A percentile compares a stretch with the other conserved stretches of the same genome.
These are phyloP conservation scores for Yarrowia bubula DNA, from an alignment of 805 yeast genomes.

Conservation along the genomic window DNA sequence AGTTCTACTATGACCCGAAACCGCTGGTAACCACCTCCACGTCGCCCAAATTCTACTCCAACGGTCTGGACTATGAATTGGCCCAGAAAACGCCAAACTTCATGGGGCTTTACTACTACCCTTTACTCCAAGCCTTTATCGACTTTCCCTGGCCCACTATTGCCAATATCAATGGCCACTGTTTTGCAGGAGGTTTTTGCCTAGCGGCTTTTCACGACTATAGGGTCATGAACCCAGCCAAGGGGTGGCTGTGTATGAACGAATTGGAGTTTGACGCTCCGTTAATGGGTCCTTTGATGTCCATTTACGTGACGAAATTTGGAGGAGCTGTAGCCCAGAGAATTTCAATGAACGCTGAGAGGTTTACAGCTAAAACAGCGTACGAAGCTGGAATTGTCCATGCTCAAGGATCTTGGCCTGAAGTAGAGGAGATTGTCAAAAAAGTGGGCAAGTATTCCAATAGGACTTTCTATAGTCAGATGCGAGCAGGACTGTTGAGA, in stretches of 20 bases:
- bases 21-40: constrained; percentile 42
- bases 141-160: constrained; percentile 45
- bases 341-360: constrained; percentile 39
- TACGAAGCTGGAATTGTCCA: constrained; percentile 37
- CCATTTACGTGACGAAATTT: constrained; percentile 38
- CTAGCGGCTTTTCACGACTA: constrained; percentile 43
- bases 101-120: constrained; percentile 38
- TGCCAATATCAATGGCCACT: constrained; percentile 44
- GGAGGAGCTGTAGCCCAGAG: constrained; percentile 37
- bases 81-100: constrained; percentile 40
- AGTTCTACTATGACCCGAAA: constrained; percentile 34
- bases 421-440: constrained; percentile 38
- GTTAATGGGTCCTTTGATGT: constrained; percentile 40
- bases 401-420: constrained; percentile 38
- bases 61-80: constrained; percentile 42
- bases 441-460: constrained; percentile 25
- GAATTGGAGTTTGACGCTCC: constrained; percentile 44
- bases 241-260: constrained; percentile 43
- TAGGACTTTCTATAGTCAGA: constrained; percentile 8
- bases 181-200: constrained; percentile 45
- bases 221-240: constrained; percentile 43
- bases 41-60: constrained; percentile 41
- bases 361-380: constrained; percentile 39
- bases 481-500: constrained; percentile 3
- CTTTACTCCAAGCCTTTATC: constrained; percentile 38